Conservation (phyloP, 805 yeast genomes). For the Metschnikowia dekortorum region DNA sequence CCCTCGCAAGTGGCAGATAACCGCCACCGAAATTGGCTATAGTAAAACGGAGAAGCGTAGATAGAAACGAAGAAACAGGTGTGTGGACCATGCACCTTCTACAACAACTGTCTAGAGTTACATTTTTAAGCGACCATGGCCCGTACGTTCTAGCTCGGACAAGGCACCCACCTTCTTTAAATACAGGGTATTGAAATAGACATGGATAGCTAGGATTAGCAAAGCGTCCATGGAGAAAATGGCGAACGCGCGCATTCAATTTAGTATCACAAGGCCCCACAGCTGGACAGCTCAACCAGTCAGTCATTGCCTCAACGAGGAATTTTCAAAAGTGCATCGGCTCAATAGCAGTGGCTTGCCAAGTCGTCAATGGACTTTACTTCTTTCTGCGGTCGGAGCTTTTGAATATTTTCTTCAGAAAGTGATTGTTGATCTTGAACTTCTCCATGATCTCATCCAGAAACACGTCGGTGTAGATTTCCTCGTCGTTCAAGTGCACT, state of each 20-base stretch:
- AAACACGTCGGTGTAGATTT: constrained; percentile 9
- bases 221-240: not conserved
- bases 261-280: too few relatives aligned
- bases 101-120: not conserved
- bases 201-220: not conserved
- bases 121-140: not conserved
- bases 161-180: too few relatives aligned
- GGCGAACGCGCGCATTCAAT: too few relatives aligned
- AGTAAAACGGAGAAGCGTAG: not conserved
- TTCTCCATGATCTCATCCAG: constrained; percentile 12
- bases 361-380: not conserved
- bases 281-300: too few relatives aligned
- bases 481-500: not conserved
- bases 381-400: constrained; percentile 11
- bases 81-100: not conserved
- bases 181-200: not conserved
- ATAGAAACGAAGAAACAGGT: not conserved
- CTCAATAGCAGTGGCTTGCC: too few relatives aligned
- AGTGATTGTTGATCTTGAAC: constrained; percentile 19
- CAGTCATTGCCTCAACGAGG: too few relatives aligned
- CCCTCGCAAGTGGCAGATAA: too few relatives aligned
- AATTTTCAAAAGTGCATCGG: too few relatives aligned
- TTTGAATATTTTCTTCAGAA: constrained; percentile 18
- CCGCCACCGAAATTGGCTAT: too few relatives aligned
- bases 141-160: not conserved